phyloP scores from a whole-genome alignment of 2,329 filamentous ascomycete genomes.

The Trichoderma koningiopsis region DNA sequence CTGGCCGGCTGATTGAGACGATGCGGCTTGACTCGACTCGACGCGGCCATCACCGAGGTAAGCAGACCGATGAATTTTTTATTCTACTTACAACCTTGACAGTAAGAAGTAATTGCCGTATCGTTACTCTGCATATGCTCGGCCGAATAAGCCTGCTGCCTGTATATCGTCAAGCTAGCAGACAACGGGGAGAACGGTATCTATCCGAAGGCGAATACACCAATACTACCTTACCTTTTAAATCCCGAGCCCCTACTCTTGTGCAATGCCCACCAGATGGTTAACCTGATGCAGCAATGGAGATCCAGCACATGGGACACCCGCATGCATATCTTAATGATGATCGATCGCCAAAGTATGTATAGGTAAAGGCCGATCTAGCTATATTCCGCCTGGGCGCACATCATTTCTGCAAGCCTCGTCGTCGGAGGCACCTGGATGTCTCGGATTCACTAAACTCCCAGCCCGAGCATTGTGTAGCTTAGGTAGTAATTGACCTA shows the following conservation, averaged over 20 bases:
- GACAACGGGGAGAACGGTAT: conserved; percentile 18
- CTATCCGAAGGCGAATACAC: conserved; percentile 10
- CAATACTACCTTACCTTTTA: conserved; percentile 12
- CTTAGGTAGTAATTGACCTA: background rate
- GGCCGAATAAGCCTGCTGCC: conserved; percentile 15
- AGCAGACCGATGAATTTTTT: background rate
- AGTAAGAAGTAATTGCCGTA: background rate
- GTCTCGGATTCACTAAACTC: conserved; percentile 7
- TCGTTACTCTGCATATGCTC: conserved; percentile 15
- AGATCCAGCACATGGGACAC: conserved; percentile 24
- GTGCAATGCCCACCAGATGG: conserved; percentile 20
- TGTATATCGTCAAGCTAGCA: background rate
- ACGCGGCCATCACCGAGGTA: conserved; percentile 12
- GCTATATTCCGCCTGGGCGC: conserved; percentile 17
- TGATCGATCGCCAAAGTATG: conserved; percentile 20
- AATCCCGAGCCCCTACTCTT: conserved; percentile 9
- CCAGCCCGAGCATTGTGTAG: conserved; percentile 4
- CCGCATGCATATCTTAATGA: conserved; percentile 23
- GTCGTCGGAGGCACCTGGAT: background rate
- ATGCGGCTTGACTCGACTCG: background rate
- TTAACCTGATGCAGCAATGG: conserved; percentile 13
- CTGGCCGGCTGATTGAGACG: background rate
- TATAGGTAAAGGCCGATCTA: conserved; percentile 20
- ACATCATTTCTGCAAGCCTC: conserved; percentile 22
- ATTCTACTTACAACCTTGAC: background rate